Percentiles rank a stretch among this genome's conserved stretches.
phyloP scores from a whole-genome alignment of 176 grass and related monocot genomes.

The Oryza officinalis region DNA sequence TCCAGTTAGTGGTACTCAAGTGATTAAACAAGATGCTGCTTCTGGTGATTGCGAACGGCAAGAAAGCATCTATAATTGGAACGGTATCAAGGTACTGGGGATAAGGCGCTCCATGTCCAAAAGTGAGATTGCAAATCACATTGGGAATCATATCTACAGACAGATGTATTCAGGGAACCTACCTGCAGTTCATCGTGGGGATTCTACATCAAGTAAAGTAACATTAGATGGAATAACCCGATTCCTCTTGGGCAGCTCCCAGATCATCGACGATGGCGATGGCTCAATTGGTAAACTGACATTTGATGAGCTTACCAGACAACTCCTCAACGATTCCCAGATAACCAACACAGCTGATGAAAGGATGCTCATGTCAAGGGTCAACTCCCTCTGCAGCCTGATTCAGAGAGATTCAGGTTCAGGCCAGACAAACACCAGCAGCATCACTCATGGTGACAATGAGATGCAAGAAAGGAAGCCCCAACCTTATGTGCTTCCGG shows the following conservation, averaged over 20 bases:
- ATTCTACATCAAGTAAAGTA: conserved; percentile 30
- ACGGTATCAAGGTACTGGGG: conserved; percentile 50
- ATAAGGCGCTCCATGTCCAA: conserved; percentile 58
- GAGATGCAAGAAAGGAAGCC: conserved; percentile 31
- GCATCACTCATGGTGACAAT: neutral
- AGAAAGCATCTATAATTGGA: conserved; percentile 17
- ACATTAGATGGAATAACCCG: conserved; percentile 52
- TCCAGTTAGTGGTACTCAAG: conserved; percentile 31
- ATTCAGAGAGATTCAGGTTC: conserved; percentile 52
- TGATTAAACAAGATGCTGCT: conserved; percentile 39
- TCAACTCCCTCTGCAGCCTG: conserved; percentile 77
- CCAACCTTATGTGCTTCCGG: neutral
- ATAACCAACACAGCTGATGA: conserved; percentile 51
- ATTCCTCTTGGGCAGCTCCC: conserved; percentile 54
- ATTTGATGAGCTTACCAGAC: conserved; percentile 63
- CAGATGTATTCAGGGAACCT: conserved; percentile 57
- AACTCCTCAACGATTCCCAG: conserved; percentile 62
- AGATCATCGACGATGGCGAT: conserved; percentile 12
- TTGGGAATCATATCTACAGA: conserved; percentile 56
- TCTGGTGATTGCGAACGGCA: conserved; percentile 14
- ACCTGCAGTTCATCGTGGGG: conserved; percentile 23
- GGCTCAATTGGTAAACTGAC: conserved; percentile 25
- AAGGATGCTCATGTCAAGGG: conserved; percentile 71
- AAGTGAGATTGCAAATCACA: conserved; percentile 59
- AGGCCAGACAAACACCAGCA: neutral